Base-by-base conservation (phyloP, 352 stramenopile species). In the Phytophthora sojae region DNA sequence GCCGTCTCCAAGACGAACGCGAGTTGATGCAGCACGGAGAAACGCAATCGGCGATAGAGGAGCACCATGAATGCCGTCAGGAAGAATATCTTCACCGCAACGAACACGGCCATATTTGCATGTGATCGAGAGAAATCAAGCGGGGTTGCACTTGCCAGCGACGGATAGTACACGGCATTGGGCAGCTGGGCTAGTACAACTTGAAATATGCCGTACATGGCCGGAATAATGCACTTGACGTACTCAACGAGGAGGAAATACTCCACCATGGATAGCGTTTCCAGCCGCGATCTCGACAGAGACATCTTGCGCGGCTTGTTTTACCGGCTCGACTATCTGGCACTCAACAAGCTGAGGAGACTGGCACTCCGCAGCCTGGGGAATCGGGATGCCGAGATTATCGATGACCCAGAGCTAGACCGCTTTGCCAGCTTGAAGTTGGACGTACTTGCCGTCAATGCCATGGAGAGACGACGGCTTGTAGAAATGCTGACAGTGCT, bases 211-310 rank as follows among this genome's bases (percentile, higher is more conserved):
- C 35, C 66, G 42, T 76, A 78, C 21, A 78, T 53, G 25, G 64
- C 49, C 17, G 73, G 69, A n/a, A 78, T 65, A 9, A 78, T 52
- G n/a, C 45, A 69, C 37, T 81, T 71, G 23, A 81, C 59, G 54
- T 76, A 76, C 52, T 78, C 73, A 11, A 81, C 35, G 1, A 76
- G 57, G 5, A 68, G 53, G 11, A 76, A 69, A 14, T 76, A 72
- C 45, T 81, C 69, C 1, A 50, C 60, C 42, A 49, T 61, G 45
- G 63, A 73, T n/a, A 78, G 42, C 4, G 51, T 67, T 19, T 66
- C 49, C 12, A 66, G 49, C 3, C 59, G 59, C 2, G 15, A 65
- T 9, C 21, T 65, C 58, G 3, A 4, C 14, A 32, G 8, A 4
- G 6, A 56, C 11, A 7, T 11, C 57, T 19, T 54, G 29, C 8